Evolutionary conservation across 139 green algal genomes (phyloP).

Genomic region (Coelastrella sp.): DNA sequence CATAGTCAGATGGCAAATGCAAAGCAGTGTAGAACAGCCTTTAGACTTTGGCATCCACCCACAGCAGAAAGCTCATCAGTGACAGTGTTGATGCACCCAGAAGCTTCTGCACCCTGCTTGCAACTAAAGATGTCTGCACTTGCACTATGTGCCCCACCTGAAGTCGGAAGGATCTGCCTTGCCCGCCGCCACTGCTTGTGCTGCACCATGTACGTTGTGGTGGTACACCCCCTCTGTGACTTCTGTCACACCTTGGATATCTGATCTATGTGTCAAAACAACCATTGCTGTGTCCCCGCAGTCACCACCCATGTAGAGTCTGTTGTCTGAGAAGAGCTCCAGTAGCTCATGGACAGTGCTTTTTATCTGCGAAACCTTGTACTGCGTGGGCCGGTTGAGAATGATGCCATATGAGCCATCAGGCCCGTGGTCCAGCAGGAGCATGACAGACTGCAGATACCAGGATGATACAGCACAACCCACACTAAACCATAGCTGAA

Average conservation of each 20-base stretch:
- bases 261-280: conserved; percentile 31
- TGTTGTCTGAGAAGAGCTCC: conserved; percentile 39
- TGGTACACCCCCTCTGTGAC: conserved; percentile 37
- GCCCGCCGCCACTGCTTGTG: conserved; percentile 2
- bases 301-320: conserved; percentile 43
- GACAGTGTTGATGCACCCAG: no score
- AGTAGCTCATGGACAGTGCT: conserved; percentile 23
- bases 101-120: no score
- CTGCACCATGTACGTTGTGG: conserved; percentile 36
- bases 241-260: conserved; percentile 27
- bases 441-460: conserved; percentile 25
- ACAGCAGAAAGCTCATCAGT: no score
- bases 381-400: conserved; percentile 45
- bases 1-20: no score
- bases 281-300: conserved; percentile 43
- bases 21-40: no score
- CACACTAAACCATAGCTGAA: no score
- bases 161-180: conserved; percentile 30
- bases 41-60: no score
- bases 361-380: conserved; percentile 39
- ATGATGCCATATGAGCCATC: conserved; percentile 41
- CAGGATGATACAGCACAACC: no score
- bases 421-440: conserved; percentile 48
- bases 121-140: no score
- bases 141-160: neutral